Conservation (phyloP, 257 asterid species). For the Cruciata laevipes region DNA sequence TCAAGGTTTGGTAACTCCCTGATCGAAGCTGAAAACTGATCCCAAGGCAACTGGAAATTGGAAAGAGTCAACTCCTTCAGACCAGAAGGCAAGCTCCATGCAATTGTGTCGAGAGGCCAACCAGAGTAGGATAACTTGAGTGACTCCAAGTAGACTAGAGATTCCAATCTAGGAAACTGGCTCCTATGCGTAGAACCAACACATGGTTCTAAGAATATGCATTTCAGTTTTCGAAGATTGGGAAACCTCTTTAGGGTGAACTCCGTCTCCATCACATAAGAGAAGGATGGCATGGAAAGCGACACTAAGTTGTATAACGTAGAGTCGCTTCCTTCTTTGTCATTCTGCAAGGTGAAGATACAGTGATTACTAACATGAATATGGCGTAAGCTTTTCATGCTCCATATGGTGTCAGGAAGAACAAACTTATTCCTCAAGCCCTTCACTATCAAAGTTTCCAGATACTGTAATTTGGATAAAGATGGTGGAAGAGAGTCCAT, state of each 20-base stretch:
- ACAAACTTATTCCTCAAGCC: not conserved
- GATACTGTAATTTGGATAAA: not conserved
- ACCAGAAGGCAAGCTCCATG: not conserved
- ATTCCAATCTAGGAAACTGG: not conserved
- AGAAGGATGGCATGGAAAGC: not conserved
- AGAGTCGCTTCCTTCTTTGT: not conserved
- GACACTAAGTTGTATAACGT: not conserved
- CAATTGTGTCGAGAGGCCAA: not conserved
- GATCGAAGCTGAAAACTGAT: too few relatives aligned
- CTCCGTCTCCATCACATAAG: not conserved
- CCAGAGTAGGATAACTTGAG: not conserved
- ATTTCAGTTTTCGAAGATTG: not conserved
- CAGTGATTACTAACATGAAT: not conserved
- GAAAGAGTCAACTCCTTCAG: slow-evolving; percentile 5
- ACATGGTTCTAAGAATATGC: not conserved
- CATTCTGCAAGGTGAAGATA: not conserved
- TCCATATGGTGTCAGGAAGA: not conserved
- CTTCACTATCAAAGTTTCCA: not conserved
- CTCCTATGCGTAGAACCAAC: not conserved
- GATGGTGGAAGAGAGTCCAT: not conserved
- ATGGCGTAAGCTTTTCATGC: not conserved
- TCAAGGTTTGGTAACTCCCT: not conserved
- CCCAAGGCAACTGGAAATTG: not conserved
- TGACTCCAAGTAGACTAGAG: too few relatives aligned
- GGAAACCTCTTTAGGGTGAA: not conserved